A percentile compares a stretch with the other conserved stretches of the same genome.
phyloP scores from a whole-genome alignment of 495 filamentous ascomycete species.

The Glarea lozoyensis region DNA sequence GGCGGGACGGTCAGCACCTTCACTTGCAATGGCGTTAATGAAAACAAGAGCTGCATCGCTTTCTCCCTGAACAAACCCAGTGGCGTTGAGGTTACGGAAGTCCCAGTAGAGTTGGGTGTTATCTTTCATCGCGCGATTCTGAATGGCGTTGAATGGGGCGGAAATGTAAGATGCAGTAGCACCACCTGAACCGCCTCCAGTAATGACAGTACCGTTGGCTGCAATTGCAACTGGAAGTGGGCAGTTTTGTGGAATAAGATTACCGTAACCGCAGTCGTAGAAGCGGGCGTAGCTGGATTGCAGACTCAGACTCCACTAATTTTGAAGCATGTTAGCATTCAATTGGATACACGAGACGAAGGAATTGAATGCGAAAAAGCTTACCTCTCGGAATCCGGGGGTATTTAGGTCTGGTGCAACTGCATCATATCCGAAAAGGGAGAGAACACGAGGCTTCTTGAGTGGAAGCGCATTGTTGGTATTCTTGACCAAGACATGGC shows the following conservation, averaged over 20 bases:
- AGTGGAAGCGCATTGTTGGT: constrained; percentile 42
- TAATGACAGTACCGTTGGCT: constrained; percentile 78
- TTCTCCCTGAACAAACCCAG: constrained; percentile 31
- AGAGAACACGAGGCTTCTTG: constrained; percentile 34
- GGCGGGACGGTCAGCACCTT: constrained; percentile 39
- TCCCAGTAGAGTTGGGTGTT: constrained; percentile 43
- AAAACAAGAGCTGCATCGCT: constrained; percentile 61
- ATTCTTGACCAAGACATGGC: constrained; percentile 57
- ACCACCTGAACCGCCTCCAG: constrained; percentile 37
- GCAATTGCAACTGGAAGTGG: no score
- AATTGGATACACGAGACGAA: constrained; percentile 68
- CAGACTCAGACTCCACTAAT: no score
- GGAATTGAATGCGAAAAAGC: constrained; percentile 15
- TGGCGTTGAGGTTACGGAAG: constrained; percentile 26
- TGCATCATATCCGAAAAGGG: constrained; percentile 42
- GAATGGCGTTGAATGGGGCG: constrained; percentile 49
- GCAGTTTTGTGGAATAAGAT: no score
- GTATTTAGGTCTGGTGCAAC: neutral
- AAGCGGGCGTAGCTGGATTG: no score
- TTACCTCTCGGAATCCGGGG: neutral
- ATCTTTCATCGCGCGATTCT: constrained; percentile 41
- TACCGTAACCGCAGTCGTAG: constrained; percentile 78
- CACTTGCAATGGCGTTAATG: constrained; percentile 48
- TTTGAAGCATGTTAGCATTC: no score
- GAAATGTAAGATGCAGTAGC: constrained; percentile 19